Percentiles rank a stretch among this genome's conserved stretches.
Conservation (phyloP, 164 flowering plant genomes). For the Saururus chinensis region DNA sequence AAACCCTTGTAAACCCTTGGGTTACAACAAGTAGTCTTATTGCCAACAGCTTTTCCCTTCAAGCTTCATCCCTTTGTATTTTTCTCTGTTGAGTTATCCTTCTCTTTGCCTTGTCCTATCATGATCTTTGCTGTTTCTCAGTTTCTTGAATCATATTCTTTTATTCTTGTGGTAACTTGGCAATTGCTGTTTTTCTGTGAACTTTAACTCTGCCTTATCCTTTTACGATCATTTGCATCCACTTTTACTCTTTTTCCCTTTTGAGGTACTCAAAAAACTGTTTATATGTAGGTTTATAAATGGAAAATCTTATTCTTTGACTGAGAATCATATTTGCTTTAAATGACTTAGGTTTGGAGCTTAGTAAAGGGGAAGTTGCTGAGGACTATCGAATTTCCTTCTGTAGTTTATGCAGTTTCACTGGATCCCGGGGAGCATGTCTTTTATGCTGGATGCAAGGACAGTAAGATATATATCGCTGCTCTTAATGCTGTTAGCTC, state of each 20-base stretch:
- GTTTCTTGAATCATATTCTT: too few relatives aligned
- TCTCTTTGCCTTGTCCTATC: background rate
- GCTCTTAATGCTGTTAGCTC: slow-evolving; percentile 46
- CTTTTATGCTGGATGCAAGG: slow-evolving; percentile 83
- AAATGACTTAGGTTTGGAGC: slow-evolving; percentile 69
- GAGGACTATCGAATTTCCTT: slow-evolving; percentile 62
- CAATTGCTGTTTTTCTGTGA: too few relatives aligned
- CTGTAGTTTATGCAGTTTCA: slow-evolving; percentile 67
- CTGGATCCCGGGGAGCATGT: slow-evolving; percentile 78
- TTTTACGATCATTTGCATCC: too few relatives aligned
- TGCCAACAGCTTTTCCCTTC: too few relatives aligned
- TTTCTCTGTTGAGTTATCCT: background rate
- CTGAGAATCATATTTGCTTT: background rate
- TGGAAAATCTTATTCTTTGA: background rate
- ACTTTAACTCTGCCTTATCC: too few relatives aligned
- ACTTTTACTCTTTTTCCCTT: too few relatives aligned
- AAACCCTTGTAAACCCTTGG: too few relatives aligned
- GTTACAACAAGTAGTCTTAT: too few relatives aligned
- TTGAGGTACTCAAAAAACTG: background rate
- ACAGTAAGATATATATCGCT: slow-evolving; percentile 74
- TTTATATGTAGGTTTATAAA: too few relatives aligned
- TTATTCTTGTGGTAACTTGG: too few relatives aligned
- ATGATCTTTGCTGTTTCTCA: too few relatives aligned
- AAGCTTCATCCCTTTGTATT: too few relatives aligned
- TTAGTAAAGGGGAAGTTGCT: slow-evolving; percentile 45